Evolutionary conservation across 179 eudicot genomes (phyloP).

Genomic region (Patellifolia procumbens): DNA sequence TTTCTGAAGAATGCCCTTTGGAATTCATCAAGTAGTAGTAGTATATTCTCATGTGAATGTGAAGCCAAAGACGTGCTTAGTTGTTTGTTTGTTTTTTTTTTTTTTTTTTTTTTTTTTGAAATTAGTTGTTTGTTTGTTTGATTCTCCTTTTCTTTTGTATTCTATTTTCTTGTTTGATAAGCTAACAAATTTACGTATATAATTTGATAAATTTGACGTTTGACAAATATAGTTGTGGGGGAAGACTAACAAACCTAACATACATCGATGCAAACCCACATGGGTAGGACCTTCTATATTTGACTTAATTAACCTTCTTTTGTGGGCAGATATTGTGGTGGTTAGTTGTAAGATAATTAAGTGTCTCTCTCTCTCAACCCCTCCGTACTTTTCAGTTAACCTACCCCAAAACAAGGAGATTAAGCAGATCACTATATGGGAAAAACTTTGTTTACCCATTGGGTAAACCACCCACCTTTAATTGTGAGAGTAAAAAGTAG

Average conservation of each 20-base stretch:
- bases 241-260: constrained; percentile 1
- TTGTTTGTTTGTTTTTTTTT: too few relatives aligned
- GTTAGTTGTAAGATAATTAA: background rate
- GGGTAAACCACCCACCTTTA: too few relatives aligned
- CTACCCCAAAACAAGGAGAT: background rate
- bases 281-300: constrained; percentile 25
- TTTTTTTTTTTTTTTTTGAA: too few relatives aligned
- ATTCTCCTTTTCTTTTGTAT: background rate
- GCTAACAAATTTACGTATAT: background rate
- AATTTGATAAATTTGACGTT: background rate
- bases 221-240: constrained; percentile 24
- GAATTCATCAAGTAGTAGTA: constrained; percentile 16
- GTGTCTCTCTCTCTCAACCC: background rate
- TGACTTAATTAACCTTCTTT: background rate
- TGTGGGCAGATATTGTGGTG: too few relatives aligned
- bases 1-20: constrained; percentile 18
- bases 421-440: background rate
- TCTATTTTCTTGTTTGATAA: background rate
- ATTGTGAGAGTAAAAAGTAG: too few relatives aligned
- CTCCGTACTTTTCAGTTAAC: constrained; percentile 17
- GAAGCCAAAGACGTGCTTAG: constrained; percentile 10
- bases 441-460: background rate
- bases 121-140: background rate
- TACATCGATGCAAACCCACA: constrained; percentile 9
- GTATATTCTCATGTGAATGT: background rate